These are phyloP conservation scores for Trypanosoma melophagium DNA, from an alignment of 208 protist genomes.

Conservation along the genomic window DNA sequence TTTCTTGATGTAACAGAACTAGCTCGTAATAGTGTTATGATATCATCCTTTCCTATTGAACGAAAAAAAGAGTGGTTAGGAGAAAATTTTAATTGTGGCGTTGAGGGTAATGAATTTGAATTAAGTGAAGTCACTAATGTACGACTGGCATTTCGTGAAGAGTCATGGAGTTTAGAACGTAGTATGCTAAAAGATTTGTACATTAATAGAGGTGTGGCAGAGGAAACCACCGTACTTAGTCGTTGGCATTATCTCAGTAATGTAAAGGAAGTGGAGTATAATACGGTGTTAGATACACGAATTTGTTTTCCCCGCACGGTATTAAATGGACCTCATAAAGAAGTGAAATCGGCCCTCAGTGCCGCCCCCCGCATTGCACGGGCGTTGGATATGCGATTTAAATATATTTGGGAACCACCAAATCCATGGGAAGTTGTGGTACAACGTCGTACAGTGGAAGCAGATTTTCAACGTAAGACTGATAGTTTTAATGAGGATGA, in stretches of 20 bases:
- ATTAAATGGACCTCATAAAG: slow-evolving; percentile 59
- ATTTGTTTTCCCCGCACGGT: slow-evolving; percentile 90
- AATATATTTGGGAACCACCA: slow-evolving; percentile 81
- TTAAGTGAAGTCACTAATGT: slow-evolving; percentile 82
- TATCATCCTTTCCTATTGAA: slow-evolving; percentile 75
- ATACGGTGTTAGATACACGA: slow-evolving; percentile 78
- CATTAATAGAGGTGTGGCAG: slow-evolving; percentile 40
- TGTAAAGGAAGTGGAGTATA: slow-evolving; percentile 85
- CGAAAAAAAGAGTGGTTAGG: slow-evolving; percentile 85
- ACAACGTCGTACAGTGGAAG: slow-evolving; percentile 67
- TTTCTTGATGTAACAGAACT: slow-evolving; percentile 89
- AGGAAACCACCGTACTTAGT: slow-evolving; percentile 46
- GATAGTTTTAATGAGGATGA: slow-evolving; percentile 88
- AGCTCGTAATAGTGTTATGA: slow-evolving; percentile 84
- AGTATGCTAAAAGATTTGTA: slow-evolving; percentile 81
- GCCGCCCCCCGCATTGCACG: slow-evolving; percentile 57
- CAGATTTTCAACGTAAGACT: slow-evolving; percentile 83
- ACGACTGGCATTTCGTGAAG: slow-evolving; percentile 83
- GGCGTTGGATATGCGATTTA: slow-evolving; percentile 70
- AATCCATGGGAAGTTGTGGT: slow-evolving; percentile 65
- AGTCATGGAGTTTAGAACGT: slow-evolving; percentile 78
- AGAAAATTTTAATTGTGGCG: slow-evolving; percentile 54
- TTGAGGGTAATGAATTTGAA: slow-evolving; percentile 74
- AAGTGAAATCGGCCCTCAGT: slow-evolving; percentile 31
- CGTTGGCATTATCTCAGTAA: slow-evolving; percentile 83